A percentile compares a stretch with the other conserved stretches of the same genome.
Conservation (phyloP, 2,329 filamentous ascomycete species). For the Aspergillus ustus region DNA sequence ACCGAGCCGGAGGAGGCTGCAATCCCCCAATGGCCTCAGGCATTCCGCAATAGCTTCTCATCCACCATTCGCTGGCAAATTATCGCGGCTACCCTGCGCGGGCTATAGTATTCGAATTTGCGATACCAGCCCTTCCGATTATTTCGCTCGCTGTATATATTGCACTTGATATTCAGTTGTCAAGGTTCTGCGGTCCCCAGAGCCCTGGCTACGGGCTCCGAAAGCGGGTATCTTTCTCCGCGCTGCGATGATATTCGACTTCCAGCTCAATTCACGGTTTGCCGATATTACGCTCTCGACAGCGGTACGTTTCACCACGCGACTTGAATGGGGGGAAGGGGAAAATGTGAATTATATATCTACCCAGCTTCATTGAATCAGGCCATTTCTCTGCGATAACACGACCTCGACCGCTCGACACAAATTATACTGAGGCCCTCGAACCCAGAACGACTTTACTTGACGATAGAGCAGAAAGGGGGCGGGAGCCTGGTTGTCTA, state of each 20-base stretch:
- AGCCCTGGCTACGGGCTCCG: background rate
- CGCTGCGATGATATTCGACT: constrained; percentile 14
- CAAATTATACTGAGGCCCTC: background rate
- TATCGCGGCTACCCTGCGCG: constrained; percentile 8
- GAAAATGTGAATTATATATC: constrained; percentile 12
- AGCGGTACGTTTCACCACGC: background rate
- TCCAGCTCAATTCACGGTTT: background rate
- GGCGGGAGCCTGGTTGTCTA: background rate
- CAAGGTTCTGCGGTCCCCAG: background rate
- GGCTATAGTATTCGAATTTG: constrained; percentile 4
- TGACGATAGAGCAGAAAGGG: background rate
- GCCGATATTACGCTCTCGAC: background rate
- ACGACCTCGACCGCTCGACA: background rate
- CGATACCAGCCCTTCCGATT: background rate
- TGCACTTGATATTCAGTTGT: background rate
- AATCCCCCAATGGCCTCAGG: constrained; percentile 17
- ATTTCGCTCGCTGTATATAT: constrained; percentile 1
- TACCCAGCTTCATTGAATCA: background rate
- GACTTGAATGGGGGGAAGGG: constrained; percentile 17
- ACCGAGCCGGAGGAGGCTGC: constrained; percentile 16
- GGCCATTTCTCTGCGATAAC: background rate
- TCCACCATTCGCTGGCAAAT: constrained; percentile 13
- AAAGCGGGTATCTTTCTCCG: constrained; percentile 7
- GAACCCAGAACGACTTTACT: background rate
- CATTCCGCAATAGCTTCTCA: constrained; percentile 15